phyloP scores from a whole-genome alignment of 2,329 filamentous ascomycete species.

The Rosellinia necatrix region DNA sequence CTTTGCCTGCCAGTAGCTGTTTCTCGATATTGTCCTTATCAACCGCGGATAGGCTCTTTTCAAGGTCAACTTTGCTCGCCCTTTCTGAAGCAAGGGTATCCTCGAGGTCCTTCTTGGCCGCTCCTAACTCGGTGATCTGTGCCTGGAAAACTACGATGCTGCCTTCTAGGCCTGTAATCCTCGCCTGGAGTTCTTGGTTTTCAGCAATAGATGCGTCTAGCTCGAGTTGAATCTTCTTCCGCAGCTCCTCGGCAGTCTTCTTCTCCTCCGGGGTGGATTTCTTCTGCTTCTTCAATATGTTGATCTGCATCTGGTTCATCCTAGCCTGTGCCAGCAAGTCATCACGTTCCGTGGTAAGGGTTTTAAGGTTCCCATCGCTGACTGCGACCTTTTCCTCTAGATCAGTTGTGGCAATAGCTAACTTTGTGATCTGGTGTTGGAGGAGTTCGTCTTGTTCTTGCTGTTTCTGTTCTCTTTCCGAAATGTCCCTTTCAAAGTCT shows the following conservation, averaged over 20 bases:
- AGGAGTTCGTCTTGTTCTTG: constrained; percentile 35
- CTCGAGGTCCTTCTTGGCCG: constrained; percentile 26
- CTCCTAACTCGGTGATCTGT: constrained; percentile 34
- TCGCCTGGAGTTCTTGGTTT: constrained; percentile 35
- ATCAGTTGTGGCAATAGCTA: constrained; percentile 30
- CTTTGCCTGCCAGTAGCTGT: constrained; percentile 15
- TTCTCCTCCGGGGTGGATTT: constrained; percentile 21
- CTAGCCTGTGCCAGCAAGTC: constrained; percentile 26
- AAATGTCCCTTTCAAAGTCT: constrained; percentile 34
- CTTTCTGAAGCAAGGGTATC: constrained; percentile 23
- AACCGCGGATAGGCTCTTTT: constrained; percentile 15
- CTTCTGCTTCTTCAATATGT: constrained; percentile 26
- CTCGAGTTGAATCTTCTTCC: constrained; percentile 36
- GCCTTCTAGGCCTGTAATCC: constrained; percentile 38
- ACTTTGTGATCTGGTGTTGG: constrained; percentile 31
- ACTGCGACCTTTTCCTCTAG: constrained; percentile 35
- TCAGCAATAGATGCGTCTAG: constrained; percentile 36
- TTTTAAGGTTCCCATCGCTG: constrained; percentile 37
- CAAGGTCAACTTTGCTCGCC: constrained; percentile 23
- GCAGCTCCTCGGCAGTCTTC: constrained; percentile 36
- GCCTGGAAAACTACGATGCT: constrained; percentile 36
- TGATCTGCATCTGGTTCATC: constrained; percentile 31
- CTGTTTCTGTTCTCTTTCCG: constrained; percentile 31
- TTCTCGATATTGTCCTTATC: constrained; percentile 21
- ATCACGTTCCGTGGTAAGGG: constrained; percentile 34